Percentiles rank a stretch among this genome's conserved stretches.
Conservation (phyloP, 2,329 filamentous ascomycete species). For the Cladosporium sphaerospermum region DNA sequence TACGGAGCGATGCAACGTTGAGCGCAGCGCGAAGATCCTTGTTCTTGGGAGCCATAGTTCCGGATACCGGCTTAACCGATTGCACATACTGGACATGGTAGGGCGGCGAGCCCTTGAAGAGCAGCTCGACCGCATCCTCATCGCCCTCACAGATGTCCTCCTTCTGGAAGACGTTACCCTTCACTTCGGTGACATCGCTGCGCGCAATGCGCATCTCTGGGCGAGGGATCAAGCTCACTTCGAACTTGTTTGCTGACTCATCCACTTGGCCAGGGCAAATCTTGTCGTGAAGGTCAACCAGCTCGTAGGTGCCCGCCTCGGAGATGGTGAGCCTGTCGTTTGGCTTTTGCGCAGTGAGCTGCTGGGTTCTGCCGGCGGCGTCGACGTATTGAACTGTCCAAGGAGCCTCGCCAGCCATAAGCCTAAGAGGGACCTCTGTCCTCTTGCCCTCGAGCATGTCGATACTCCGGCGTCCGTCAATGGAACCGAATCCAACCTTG, state of each 20-base stretch:
- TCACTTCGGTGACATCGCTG: slow-evolving; percentile 52
- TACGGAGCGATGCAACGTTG: slow-evolving; percentile 68
- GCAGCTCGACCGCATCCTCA: slow-evolving; percentile 79
- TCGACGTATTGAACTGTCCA: slow-evolving; percentile 72
- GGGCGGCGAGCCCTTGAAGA: slow-evolving; percentile 70
- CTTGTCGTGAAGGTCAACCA: slow-evolving; percentile 68
- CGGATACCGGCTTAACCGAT: slow-evolving; percentile 62
- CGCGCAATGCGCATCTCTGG: slow-evolving; percentile 61
- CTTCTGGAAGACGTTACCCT: slow-evolving; percentile 59
- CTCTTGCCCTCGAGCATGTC: slow-evolving; percentile 70
- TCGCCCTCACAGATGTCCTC: slow-evolving; percentile 89
- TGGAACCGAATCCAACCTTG: slow-evolving; percentile 73
- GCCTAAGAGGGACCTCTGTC: slow-evolving; percentile 70
- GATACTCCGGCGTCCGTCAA: slow-evolving; percentile 72
- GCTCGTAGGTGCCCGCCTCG: slow-evolving; percentile 64
- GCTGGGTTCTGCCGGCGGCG: slow-evolving; percentile 29
- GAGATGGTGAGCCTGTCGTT: slow-evolving; percentile 28
- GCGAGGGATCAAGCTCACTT: slow-evolving; percentile 77
- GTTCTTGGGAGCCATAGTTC: slow-evolving; percentile 55
- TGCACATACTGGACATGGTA: slow-evolving; percentile 80
- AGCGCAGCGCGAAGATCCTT: slow-evolving; percentile 73
- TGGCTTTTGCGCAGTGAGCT: slow-evolving; percentile 32
- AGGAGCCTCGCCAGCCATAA: slow-evolving; percentile 71
- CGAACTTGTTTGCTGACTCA: slow-evolving; percentile 63
- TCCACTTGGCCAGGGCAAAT: slow-evolving; percentile 80